Conservation (phyloP, 441 rosid genomes). For the Iberis amara region DNA sequence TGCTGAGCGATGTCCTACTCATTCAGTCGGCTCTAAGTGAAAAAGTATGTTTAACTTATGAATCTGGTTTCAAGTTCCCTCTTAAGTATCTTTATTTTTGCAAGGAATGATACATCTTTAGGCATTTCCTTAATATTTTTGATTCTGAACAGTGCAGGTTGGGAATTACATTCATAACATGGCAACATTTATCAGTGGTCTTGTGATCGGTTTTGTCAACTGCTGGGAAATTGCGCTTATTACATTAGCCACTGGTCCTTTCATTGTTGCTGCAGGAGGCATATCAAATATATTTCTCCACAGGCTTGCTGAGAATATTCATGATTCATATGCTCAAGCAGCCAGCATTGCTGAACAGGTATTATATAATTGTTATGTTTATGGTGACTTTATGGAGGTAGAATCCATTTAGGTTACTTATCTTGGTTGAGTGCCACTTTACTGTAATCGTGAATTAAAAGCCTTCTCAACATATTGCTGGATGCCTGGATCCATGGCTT, state of each 20-base stretch:
- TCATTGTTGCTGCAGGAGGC: slow-evolving; percentile 99
- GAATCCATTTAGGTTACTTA: slow-evolving; percentile 18
- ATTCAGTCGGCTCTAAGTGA: slow-evolving; percentile 98
- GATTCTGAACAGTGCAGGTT: slow-evolving; percentile 50
- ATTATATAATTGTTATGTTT: slow-evolving; percentile 10
- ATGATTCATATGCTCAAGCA: slow-evolving; percentile 98
- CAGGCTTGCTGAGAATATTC: slow-evolving; percentile 91
- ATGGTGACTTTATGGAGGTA: background rate
- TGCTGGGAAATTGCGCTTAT: slow-evolving; percentile 95
- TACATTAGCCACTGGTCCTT: slow-evolving; percentile 91
- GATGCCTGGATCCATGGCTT: slow-evolving; percentile 4
- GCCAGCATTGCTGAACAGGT: slow-evolving; percentile 99
- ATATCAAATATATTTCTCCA: slow-evolving; percentile 91
- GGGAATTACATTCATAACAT: slow-evolving; percentile 98
- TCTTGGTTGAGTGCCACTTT: slow-evolving; percentile 3
- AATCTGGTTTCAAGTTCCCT: slow-evolving; percentile 24
- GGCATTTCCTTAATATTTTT: slow-evolving; percentile 21
- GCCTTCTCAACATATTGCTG: slow-evolving; percentile 6
- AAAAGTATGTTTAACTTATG: slow-evolving; percentile 50
- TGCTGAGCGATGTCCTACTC: slow-evolving; percentile 89
- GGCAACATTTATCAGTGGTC: slow-evolving; percentile 95
- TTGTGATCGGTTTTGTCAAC: slow-evolving; percentile 75
- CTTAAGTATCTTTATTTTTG: slow-evolving; percentile 4
- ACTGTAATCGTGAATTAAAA: slow-evolving; percentile 3
- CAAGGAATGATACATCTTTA: slow-evolving; percentile 17